Conservation (phyloP, 1,284 basidiomycete genomes). For the Athelia sp. region DNA sequence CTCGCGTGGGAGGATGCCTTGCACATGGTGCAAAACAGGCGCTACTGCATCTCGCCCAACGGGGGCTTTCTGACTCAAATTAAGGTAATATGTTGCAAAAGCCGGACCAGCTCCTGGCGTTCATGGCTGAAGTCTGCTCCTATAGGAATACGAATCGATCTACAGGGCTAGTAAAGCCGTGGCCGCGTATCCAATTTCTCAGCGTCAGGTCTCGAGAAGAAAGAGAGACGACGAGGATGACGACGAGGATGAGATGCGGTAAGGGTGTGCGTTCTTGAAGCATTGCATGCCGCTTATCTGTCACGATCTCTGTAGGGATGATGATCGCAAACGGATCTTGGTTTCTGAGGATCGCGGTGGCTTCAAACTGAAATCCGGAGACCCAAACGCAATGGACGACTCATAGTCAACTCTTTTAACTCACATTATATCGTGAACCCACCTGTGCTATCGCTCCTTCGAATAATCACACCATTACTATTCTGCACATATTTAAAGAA, state of each 20-base stretch:
- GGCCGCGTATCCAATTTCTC: conserved; percentile 43
- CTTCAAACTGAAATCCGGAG: conserved; percentile 16
- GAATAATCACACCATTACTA: neutral
- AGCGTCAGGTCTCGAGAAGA: conserved; percentile 45
- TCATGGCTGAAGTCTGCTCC: conserved; percentile 2
- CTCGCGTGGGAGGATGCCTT: conserved; percentile 83
- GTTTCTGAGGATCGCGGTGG: conserved; percentile 25
- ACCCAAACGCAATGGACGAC: conserved; percentile 49
- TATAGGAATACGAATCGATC: conserved; percentile 85
- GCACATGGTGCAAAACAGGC: conserved; percentile 80
- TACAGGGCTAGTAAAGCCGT: conserved; percentile 72
- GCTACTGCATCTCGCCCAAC: conserved; percentile 88
- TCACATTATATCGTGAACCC: neutral
- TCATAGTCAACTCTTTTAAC: conserved; percentile 16
- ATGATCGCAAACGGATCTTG: conserved; percentile 47
- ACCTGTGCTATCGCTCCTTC: neutral
- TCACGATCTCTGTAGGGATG: conserved; percentile 28
- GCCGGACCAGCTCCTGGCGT: conserved; percentile 2
- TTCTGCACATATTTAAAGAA: neutral
- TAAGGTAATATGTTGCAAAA: conserved; percentile 52
- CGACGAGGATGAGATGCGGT: conserved; percentile 55
- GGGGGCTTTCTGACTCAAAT: conserved; percentile 85
- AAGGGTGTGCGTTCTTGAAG: conserved; percentile 5
- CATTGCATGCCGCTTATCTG: neutral
- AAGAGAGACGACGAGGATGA: conserved; percentile 64